These are phyloP conservation scores for Lactarius pseudohatsudake DNA, from an alignment of 768 basidiomycete genomes.

Conservation along the genomic window DNA sequence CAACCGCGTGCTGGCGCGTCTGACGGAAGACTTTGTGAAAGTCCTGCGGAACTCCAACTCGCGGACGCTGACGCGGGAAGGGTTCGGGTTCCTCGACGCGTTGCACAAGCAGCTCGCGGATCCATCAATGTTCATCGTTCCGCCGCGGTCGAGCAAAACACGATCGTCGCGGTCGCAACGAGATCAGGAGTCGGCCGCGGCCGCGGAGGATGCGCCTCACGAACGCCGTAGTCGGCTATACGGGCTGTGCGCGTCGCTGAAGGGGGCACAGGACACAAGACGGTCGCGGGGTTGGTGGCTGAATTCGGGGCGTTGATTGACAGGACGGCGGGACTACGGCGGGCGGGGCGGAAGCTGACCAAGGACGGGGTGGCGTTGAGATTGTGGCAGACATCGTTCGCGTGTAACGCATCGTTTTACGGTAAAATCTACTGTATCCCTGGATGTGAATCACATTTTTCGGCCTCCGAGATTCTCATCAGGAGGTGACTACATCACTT, in stretches of 20 bases:
- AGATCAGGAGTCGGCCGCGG: slow-evolving; percentile 36
- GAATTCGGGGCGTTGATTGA: slow-evolving; percentile 73
- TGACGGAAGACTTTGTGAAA: slow-evolving; percentile 60
- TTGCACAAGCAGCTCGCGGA: slow-evolving; percentile 70
- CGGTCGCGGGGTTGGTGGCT: slow-evolving; percentile 61
- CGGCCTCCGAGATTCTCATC: no score
- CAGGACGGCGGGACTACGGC: no score
- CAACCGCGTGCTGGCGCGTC: slow-evolving; percentile 51
- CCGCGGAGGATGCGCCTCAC: slow-evolving; percentile 32
- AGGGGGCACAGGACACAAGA: slow-evolving; percentile 47
- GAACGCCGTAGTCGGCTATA: slow-evolving; percentile 56
- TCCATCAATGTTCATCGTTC: slow-evolving; percentile 58
- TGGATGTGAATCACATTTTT: no score
- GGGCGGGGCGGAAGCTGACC: slow-evolving; percentile 69
- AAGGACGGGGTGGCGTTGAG: slow-evolving; percentile 77
- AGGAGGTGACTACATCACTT: no score
- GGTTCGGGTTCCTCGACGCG: slow-evolving; percentile 66
- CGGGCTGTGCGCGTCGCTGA: slow-evolving; percentile 55
- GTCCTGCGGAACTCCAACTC: slow-evolving; percentile 66
- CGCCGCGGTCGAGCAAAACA: slow-evolving; percentile 46
- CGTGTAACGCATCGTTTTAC: not conserved
- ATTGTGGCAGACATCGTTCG: slow-evolving; percentile 50
- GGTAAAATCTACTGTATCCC: no score
- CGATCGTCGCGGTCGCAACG: slow-evolving; percentile 34
- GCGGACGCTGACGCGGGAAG: slow-evolving; percentile 66